Evolutionary conservation across 139 green algal genomes (phyloP).

Genomic region (Spirogloea muscicola): DNA sequence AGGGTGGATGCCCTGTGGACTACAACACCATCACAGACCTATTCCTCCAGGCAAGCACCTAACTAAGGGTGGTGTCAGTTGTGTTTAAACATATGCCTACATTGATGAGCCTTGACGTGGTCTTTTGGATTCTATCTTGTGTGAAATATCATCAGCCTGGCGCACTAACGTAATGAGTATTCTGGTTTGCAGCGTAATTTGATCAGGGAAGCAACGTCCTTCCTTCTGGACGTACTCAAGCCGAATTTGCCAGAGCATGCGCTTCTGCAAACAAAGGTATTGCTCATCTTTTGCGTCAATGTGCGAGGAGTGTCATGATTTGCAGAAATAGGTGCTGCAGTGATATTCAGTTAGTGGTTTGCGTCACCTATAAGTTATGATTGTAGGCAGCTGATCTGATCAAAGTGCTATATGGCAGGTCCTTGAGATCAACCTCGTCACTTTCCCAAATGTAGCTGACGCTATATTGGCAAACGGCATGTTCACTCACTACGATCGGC

Average conservation of each 20-base stretch:
- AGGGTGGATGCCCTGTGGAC: slow-evolving; percentile 66
- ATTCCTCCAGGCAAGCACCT: slow-evolving; percentile 73
- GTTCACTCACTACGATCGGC: slow-evolving; percentile 95
- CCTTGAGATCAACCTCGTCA: slow-evolving; percentile 99
- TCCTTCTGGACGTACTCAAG: slow-evolving; percentile 93
- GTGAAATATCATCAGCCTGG: no score
- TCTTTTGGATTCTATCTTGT: no score
- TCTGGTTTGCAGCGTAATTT: slow-evolving; percentile 70
- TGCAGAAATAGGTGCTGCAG: no score
- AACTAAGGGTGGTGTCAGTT: slow-evolving; percentile 24
- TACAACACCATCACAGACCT: slow-evolving; percentile 93
- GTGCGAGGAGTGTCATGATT: no score
- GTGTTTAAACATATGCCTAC: no score
- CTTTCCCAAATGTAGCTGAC: slow-evolving; percentile 95
- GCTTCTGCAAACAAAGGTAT: slow-evolving; percentile 79
- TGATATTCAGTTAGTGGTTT: no score
- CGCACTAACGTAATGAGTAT: neutral
- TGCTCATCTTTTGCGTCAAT: no score
- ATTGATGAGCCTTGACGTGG: neutral
- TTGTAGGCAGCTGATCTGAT: no score
- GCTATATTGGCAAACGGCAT: slow-evolving; percentile 91
- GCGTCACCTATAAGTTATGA: no score
- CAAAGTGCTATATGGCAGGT: slow-evolving; percentile 61
- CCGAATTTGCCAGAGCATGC: slow-evolving; percentile 84
- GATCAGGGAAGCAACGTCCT: slow-evolving; percentile 90